Conservation (phyloP, 192 early-diverging fungal species). For the Umbelopsis sp. region DNA sequence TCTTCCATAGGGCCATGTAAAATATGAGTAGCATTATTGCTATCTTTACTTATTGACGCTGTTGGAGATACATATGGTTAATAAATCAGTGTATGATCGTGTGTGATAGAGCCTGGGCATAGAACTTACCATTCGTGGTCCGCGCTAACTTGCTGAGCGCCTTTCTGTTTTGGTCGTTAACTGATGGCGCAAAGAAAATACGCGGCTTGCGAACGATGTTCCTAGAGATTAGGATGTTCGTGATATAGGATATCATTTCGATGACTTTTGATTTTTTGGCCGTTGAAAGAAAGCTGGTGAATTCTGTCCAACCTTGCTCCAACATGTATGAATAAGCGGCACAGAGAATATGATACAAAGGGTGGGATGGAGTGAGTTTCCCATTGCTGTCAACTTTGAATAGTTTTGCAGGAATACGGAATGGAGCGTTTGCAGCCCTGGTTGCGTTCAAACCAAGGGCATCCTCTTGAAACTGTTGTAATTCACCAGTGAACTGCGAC, state of each 20-base stretch:
- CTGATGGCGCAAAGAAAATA: conserved; percentile 45
- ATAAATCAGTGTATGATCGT: background rate
- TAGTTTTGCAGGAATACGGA: conserved; percentile 51
- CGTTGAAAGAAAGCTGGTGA: conserved; percentile 47
- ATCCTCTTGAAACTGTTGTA: conserved; percentile 61
- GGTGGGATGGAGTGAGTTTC: conserved; percentile 19
- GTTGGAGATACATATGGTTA: conserved; percentile 4
- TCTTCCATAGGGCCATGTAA: conserved; percentile 47
- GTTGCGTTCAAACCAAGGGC: conserved; percentile 40
- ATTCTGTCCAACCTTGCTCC: conserved; percentile 37
- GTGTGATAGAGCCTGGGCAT: background rate
- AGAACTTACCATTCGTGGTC: conserved; percentile 46
- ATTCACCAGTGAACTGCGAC: conserved; percentile 42
- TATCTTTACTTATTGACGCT: conserved; percentile 37
- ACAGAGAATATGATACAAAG: conserved; percentile 48
- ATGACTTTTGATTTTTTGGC: conserved; percentile 37
- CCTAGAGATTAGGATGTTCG: conserved; percentile 31
- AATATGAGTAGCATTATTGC: conserved; percentile 48
- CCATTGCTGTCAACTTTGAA: conserved; percentile 40
- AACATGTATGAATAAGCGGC: conserved; percentile 50
- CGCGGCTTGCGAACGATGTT: conserved; percentile 39
- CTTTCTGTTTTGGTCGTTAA: conserved; percentile 34
- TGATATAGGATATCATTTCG: conserved; percentile 43
- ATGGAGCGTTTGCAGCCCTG: conserved; percentile 9
- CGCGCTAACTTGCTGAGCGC: conserved; percentile 36